A percentile compares a stretch with the other conserved stretches of the same genome.
Conservation (phyloP, 306 rosid species). For the Quercus engelmannii region DNA sequence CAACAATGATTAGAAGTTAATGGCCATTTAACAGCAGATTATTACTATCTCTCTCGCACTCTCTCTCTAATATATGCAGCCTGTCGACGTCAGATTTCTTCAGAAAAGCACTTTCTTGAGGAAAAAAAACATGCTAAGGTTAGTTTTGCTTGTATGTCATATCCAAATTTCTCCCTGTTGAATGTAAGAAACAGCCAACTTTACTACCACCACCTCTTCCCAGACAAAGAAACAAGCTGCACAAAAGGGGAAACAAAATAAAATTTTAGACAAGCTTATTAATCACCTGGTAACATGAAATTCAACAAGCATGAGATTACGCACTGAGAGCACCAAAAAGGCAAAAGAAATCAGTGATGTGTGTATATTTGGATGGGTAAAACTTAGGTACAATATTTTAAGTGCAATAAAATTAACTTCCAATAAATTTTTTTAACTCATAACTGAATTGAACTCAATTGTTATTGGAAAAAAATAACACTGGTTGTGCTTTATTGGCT, state of each 20-base stretch:
- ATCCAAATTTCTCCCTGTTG: constrained; percentile 19
- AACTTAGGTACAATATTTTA: too few relatives aligned
- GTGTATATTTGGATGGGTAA: too few relatives aligned
- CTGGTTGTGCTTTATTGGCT: too few relatives aligned
- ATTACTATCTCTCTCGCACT: not conserved
- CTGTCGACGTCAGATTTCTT: not conserved
- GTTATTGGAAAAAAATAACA: too few relatives aligned
- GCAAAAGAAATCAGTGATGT: not conserved
- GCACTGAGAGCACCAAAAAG: not conserved
- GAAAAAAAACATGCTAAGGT: constrained; percentile 2
- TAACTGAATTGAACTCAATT: too few relatives aligned
- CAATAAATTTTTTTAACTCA: too few relatives aligned
- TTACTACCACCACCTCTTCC: constrained; percentile 36
- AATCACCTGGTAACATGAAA: not conserved
- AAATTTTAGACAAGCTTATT: constrained; percentile 11
- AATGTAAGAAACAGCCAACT: constrained; percentile 12
- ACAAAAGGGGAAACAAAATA: constrained; percentile 1
- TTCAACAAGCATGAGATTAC: not conserved
- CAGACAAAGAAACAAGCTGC: constrained; percentile 67
- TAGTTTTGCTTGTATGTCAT: constrained; percentile 8
- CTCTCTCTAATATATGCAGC: constrained; percentile 10
- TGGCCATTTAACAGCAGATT: not conserved
- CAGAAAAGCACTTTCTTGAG: not conserved
- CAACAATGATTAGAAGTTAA: not conserved
- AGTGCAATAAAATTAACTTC: too few relatives aligned